These are phyloP conservation scores for Borovskyia barvae DNA, from an alignment of 208 protist genomes.

Conservation along the genomic window DNA sequence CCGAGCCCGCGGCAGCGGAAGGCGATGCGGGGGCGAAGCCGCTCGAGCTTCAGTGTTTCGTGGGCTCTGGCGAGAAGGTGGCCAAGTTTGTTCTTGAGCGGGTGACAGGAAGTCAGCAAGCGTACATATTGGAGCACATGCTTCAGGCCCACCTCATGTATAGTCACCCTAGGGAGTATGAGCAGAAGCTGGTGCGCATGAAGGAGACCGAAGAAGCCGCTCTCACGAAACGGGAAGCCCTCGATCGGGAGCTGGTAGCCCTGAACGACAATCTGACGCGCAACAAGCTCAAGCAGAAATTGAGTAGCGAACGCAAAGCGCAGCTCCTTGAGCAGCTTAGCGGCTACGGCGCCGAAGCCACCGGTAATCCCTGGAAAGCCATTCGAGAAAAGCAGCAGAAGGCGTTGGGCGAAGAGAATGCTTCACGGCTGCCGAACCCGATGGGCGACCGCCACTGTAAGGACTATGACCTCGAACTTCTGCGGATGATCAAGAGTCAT, in stretches of 20 bases:
- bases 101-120: constrained; percentile 35
- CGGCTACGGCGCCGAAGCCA: constrained; percentile 23
- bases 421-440: constrained; percentile 52
- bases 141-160: constrained; percentile 42
- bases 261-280: constrained; percentile 65
- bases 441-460: constrained; percentile 71
- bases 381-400: constrained; percentile 43
- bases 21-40: neutral
- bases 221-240: constrained; percentile 31
- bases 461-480: constrained; percentile 65
- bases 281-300: constrained; percentile 49
- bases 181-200: constrained; percentile 41
- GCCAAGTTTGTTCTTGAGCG: constrained; percentile 27
- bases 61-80: constrained; percentile 13
- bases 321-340: constrained; percentile 57
- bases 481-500: constrained; percentile 86
- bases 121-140: constrained; percentile 46
- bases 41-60: constrained; percentile 12
- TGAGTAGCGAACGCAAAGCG: constrained; percentile 48
- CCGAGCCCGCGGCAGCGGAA: constrained; percentile 1
- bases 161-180: constrained; percentile 56
- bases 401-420: constrained; percentile 11
- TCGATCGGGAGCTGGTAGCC: constrained; percentile 69
- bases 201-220: constrained; percentile 37
- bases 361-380: constrained; percentile 34